A percentile compares a stretch with the other conserved stretches of the same genome.
Conservation (phyloP, 2,329 filamentous ascomycete species). For the Metarhizium brunneum region DNA sequence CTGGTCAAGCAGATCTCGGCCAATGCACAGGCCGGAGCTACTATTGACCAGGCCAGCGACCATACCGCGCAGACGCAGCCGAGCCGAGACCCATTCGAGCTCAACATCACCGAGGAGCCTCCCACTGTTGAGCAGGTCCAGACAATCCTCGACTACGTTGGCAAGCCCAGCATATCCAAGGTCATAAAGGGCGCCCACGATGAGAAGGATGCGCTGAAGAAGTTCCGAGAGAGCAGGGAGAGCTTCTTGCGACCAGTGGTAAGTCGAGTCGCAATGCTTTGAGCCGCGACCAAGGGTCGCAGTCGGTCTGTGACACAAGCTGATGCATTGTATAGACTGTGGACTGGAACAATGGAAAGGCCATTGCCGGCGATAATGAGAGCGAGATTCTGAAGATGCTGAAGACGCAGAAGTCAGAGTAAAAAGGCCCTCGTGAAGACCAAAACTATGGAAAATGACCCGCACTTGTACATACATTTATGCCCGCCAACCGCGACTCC, state of each 20-base stretch:
- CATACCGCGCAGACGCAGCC: constrained; percentile 47
- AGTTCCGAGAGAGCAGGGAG: constrained; percentile 59
- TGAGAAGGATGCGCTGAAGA: constrained; percentile 69
- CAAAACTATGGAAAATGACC: not conserved
- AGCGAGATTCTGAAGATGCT: constrained; percentile 84
- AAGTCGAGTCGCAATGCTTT: constrained; percentile 24
- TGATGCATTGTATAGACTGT: constrained; percentile 42
- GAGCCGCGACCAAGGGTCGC: not conserved
- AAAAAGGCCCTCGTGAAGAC: not conserved
- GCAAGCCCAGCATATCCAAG: constrained; percentile 44
- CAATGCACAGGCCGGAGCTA: constrained; percentile 56
- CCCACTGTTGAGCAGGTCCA: constrained; percentile 77
- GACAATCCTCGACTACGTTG: constrained; percentile 78
- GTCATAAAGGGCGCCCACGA: constrained; percentile 67
- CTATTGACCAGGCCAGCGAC: constrained; percentile 64
- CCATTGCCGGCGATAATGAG: constrained; percentile 67
- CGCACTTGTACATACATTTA: not conserved
- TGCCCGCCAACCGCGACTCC: not conserved
- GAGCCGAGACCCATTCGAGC: constrained; percentile 64
- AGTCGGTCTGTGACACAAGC: not conserved
- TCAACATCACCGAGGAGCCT: constrained; percentile 70
- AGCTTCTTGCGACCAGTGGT: constrained; percentile 72
- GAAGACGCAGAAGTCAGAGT: constrained; percentile 28
- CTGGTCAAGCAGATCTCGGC: constrained; percentile 75
- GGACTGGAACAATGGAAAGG: constrained; percentile 89